phyloP scores from a whole-genome alignment of 176 grass and related monocot species.

The Coix lacrymajobi region DNA sequence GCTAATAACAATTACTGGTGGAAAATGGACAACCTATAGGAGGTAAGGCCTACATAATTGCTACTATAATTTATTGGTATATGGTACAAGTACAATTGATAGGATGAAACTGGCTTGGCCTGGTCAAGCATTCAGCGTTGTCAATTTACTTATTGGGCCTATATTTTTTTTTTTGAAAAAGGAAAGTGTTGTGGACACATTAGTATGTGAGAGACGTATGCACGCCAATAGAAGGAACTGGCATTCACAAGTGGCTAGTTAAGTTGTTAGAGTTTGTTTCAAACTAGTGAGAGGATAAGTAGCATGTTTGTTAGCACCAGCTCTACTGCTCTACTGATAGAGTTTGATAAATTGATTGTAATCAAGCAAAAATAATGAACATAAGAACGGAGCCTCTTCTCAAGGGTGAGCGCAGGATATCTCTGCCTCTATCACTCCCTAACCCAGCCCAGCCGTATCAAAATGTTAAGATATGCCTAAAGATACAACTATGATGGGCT shows the following conservation, averaged over 20 bases:
- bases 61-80: slow-evolving; percentile 8
- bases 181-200: background rate
- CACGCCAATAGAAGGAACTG: background rate
- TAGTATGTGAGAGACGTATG: background rate
- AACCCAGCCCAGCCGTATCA: background rate
- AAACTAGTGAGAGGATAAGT: background rate
- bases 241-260: background rate
- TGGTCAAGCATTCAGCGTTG: background rate
- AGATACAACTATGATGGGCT: background rate
- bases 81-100: too few species aligned
- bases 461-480: background rate
- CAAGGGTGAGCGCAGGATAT: background rate
- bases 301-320: background rate
- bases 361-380: background rate
- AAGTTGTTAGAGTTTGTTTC: background rate
- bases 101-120: background rate
- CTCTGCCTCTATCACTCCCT: background rate
- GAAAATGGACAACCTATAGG: slow-evolving; percentile 97
- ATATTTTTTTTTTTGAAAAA: background rate
- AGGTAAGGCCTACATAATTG: slow-evolving; percentile 48
- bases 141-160: background rate
- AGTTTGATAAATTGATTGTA: background rate
- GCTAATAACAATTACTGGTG: slow-evolving; percentile 95
- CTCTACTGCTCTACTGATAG: background rate
- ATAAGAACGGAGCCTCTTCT: background rate